Percentiles rank a stretch among this genome's conserved stretches.
Conservation (phyloP, 192 early-diverging fungal genomes). For the Diversispora epigaea region DNA sequence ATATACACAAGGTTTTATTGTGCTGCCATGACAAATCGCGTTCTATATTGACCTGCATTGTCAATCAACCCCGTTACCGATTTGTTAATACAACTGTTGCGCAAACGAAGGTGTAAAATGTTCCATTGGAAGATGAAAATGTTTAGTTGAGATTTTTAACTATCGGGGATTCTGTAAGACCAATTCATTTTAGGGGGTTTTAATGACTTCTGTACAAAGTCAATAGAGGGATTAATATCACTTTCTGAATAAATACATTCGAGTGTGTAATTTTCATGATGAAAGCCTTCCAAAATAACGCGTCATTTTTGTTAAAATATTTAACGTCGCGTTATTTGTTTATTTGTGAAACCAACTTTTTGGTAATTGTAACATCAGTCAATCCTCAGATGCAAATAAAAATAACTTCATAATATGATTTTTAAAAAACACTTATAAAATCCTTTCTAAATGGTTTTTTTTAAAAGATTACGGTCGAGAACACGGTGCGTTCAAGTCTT, state of each 20-base stretch:
- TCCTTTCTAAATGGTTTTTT: no score
- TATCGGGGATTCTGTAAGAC: constrained; percentile 13
- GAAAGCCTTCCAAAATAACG: constrained; percentile 20
- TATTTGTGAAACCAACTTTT: no score
- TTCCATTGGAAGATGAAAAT: constrained; percentile 24
- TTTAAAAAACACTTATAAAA: no score
- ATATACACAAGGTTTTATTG: constrained; percentile 9
- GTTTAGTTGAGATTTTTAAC: background rate
- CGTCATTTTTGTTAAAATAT: constrained; percentile 15
- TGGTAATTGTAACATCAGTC: no score
- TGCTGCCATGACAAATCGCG: constrained; percentile 13
- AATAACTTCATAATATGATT: no score
- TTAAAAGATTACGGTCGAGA: no score
- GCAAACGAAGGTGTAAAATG: constrained; percentile 18
- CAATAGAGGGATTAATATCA: constrained; percentile 1
- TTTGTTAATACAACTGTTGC: constrained; percentile 6
- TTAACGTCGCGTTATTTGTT: no score
- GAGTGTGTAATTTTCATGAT: constrained; percentile 11
- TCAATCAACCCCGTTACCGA: constrained; percentile 8
- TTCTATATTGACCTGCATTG: constrained; percentile 23
- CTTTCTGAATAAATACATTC: constrained; percentile 16
- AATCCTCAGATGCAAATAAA: no score
- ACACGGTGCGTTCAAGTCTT: no score
- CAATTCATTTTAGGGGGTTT: background rate
- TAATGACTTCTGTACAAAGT: constrained; percentile 13